phyloP scores from a whole-genome alignment of 192 early-diverging fungal genomes.

The Irineochytrium annulatum region DNA sequence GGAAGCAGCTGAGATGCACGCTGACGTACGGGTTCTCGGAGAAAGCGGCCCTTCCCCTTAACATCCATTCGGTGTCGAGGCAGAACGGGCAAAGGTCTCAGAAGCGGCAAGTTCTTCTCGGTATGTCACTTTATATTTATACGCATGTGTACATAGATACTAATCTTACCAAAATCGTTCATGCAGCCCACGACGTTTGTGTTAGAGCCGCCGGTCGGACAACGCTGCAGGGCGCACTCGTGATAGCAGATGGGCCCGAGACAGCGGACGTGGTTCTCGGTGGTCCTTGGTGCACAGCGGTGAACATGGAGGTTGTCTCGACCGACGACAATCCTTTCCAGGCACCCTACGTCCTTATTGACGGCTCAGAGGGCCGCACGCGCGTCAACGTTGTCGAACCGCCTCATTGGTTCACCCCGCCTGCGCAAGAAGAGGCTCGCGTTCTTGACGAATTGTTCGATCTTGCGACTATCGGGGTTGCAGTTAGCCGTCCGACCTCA shows the following conservation, averaged over 20 bases:
- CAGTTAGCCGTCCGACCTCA: no score
- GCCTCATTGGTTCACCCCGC: neutral
- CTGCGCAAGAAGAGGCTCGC: neutral
- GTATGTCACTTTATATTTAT: neutral
- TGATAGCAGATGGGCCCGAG: neutral
- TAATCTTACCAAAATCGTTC: neutral
- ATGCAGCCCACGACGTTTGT: neutral
- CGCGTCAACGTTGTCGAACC: neutral
- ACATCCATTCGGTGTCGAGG: neutral
- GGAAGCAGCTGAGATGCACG: neutral
- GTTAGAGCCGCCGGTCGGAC: neutral
- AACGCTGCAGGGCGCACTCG: neutral
- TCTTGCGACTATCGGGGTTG: neutral
- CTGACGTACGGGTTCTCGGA: neutral
- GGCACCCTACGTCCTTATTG: neutral
- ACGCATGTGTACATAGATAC: neutral
- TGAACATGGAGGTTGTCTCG: neutral
- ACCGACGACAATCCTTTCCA: neutral
- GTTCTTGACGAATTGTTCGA: neutral
- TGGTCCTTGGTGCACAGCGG: conserved; percentile 1
- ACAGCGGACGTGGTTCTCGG: neutral
- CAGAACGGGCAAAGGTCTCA: neutral
- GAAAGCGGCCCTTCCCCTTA: neutral
- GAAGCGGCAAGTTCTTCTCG: neutral
- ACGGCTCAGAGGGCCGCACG: neutral